Percentiles rank a stretch among this genome's conserved stretches.
Conservation (phyloP, 2,329 filamentous ascomycete genomes). For the Epichloe elymi region DNA sequence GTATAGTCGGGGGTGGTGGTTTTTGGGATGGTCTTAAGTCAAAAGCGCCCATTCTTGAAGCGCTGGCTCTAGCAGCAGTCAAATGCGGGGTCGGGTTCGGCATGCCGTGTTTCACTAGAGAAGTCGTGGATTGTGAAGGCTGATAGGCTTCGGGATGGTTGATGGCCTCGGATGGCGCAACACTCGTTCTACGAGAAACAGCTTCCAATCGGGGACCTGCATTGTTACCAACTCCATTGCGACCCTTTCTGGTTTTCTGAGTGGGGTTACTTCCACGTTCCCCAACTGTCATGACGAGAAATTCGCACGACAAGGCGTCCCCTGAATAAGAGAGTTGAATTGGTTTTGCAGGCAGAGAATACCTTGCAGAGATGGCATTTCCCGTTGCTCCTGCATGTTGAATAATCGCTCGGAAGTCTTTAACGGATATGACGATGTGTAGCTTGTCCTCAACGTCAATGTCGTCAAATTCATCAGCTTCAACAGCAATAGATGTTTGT, state of each 20-base stretch:
- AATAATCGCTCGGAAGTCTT: slow-evolving; percentile 70
- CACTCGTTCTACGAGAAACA: slow-evolving; percentile 30
- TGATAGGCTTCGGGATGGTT: slow-evolving; percentile 11
- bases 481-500: slow-evolving; percentile 66
- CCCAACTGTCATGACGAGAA: slow-evolving; percentile 71
- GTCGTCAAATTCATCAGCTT: slow-evolving; percentile 63
- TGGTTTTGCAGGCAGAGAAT: slow-evolving; percentile 58
- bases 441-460: slow-evolving; percentile 62
- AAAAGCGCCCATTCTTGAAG: slow-evolving; percentile 24
- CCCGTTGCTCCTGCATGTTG: slow-evolving; percentile 59
- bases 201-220: slow-evolving; percentile 33
- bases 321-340: slow-evolving; percentile 60
- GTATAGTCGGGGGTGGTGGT: slow-evolving; percentile 41
- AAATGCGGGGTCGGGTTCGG: slow-evolving; percentile 21
- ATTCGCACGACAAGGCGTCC: slow-evolving; percentile 59
- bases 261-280: slow-evolving; percentile 40
- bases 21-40: slow-evolving; percentile 40
- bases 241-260: slow-evolving; percentile 34
- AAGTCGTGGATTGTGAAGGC: slow-evolving; percentile 4
- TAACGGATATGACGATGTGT: slow-evolving; percentile 70
- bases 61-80: slow-evolving; percentile 21
- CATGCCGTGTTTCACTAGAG: not conserved
- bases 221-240: slow-evolving; percentile 23
- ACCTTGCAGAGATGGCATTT: slow-evolving; percentile 52
- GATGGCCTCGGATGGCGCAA: slow-evolving; percentile 22